A percentile compares a stretch with the other conserved stretches of the same genome.
Evolutionary conservation across 805 yeast species (phyloP).

Genomic region (Metschnikowia lachancei): DNA sequence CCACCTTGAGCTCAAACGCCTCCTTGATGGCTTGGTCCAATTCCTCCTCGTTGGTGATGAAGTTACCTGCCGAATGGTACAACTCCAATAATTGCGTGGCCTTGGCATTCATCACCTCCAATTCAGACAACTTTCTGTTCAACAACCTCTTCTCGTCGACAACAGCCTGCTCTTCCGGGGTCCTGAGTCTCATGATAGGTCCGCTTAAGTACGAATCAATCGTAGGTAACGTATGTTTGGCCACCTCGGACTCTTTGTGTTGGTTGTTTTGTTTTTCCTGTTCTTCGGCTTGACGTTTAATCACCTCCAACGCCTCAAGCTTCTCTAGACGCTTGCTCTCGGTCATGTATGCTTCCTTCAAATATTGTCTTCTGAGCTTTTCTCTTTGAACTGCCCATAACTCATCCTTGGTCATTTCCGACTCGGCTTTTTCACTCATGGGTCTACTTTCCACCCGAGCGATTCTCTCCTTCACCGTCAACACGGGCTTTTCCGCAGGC

Average conservation of each 20-base stretch:
- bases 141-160: constrained; percentile 59
- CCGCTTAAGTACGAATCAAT: constrained; percentile 63
- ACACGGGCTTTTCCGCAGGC: constrained; percentile 49
- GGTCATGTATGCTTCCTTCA: constrained; percentile 56
- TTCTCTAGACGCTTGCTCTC: constrained; percentile 51
- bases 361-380: constrained; percentile 68
- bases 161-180: constrained; percentile 61
- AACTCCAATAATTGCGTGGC: constrained; percentile 62
- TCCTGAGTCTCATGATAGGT: constrained; percentile 70
- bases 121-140: constrained; percentile 59
- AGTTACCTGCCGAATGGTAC: constrained; percentile 66
- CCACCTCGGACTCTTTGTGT: constrained; percentile 50
- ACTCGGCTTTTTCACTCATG: constrained; percentile 28
- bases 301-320: constrained; percentile 29
- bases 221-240: constrained; percentile 74
- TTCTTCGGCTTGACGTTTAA: constrained; percentile 27
- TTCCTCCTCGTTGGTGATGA: constrained; percentile 70
- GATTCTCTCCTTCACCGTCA: constrained; percentile 62
- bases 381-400: constrained; percentile 52
- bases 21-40: constrained; percentile 55
- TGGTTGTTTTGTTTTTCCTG: constrained; percentile 26
- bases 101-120: constrained; percentile 50
- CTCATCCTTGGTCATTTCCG: constrained; percentile 33
- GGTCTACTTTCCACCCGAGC: constrained; percentile 49
- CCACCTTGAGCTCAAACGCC: constrained; percentile 47